Percentiles rank a stretch among this genome's conserved stretches.
These are phyloP conservation scores for Acer yangbiense DNA, from an alignment of 345 rosid genomes.

Conservation along the genomic window DNA sequence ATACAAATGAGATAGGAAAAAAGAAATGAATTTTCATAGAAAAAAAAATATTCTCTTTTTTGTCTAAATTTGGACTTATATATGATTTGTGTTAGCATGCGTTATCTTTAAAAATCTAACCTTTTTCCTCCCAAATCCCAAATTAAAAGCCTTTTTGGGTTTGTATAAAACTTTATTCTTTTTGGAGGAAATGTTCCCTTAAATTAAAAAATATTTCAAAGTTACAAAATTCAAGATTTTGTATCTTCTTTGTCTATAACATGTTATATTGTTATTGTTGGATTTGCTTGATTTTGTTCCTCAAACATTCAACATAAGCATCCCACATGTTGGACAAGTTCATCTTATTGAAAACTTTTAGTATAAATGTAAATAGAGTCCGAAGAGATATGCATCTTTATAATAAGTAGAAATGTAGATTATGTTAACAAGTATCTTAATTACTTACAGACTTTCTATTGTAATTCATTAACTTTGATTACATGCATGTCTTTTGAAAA, in stretches of 20 bases:
- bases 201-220: not conserved
- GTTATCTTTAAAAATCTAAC: conserved; percentile 8
- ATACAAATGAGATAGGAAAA: not conserved
- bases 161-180: not conserved
- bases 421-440: no score
- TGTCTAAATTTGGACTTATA: conserved; percentile 4
- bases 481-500: no score
- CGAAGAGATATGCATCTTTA: no score
- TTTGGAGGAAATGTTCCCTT: conserved; percentile 7
- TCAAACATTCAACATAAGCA: conserved; percentile 7
- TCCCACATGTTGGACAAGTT: not conserved
- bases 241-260: not conserved
- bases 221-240: not conserved
- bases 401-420: no score
- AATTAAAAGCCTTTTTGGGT: conserved; percentile 7
- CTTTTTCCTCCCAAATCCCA: conserved; percentile 4
- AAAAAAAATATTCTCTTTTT: not conserved
- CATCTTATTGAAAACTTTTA: no score
- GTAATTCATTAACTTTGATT: no score
- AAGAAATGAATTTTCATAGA: not conserved
- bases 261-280: not conserved
- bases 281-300: conserved; percentile 26
- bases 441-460: no score
- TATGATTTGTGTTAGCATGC: conserved; percentile 24
- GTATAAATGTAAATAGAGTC: not conserved